A percentile compares a stretch with the other conserved stretches of the same genome.
phyloP scores from a whole-genome alignment of 1,284 basidiomycete genomes.

The Boletus calvinii region DNA sequence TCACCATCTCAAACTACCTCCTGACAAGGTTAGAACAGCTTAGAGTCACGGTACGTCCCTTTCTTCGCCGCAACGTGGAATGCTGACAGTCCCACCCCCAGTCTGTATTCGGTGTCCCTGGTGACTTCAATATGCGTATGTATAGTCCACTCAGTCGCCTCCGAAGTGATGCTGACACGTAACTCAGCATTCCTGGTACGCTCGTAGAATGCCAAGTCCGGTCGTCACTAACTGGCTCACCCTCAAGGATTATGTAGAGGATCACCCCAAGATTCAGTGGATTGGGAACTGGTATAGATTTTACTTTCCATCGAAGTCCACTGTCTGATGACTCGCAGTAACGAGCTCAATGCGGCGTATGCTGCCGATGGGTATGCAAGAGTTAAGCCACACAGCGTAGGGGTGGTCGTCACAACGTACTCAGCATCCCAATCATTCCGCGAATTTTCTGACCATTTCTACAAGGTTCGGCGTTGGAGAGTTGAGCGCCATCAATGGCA shows the following conservation, averaged over 20 bases:
- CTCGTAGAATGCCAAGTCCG: neutral
- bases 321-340: slow-evolving; percentile 43
- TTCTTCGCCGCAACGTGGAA: neutral
- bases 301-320: neutral
- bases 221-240: neutral
- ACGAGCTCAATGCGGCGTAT: slow-evolving; percentile 86
- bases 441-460: slow-evolving; percentile 4
- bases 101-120: slow-evolving; percentile 86
- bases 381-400: slow-evolving; percentile 71
- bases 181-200: slow-evolving; percentile 52
- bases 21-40: slow-evolving; percentile 69
- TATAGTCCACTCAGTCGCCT: neutral
- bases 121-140: slow-evolving; percentile 86
- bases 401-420: slow-evolving; percentile 77
- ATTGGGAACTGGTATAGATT: slow-evolving; percentile 76
- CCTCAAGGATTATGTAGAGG: slow-evolving; percentile 79
- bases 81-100: slow-evolving; percentile 28
- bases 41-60: slow-evolving; percentile 53
- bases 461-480: slow-evolving; percentile 90
- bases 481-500: slow-evolving; percentile 78
- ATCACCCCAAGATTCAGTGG: slow-evolving; percentile 80
- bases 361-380: slow-evolving; percentile 95
- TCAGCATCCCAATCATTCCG: slow-evolving; percentile 11
- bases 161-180: neutral
- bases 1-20: slow-evolving; percentile 69